Evolutionary conservation across 1,284 basidiomycete species (phyloP), one percentile per base, ranked within the genome.

Genomic region (Stygiomarasmius scandens): DNA sequence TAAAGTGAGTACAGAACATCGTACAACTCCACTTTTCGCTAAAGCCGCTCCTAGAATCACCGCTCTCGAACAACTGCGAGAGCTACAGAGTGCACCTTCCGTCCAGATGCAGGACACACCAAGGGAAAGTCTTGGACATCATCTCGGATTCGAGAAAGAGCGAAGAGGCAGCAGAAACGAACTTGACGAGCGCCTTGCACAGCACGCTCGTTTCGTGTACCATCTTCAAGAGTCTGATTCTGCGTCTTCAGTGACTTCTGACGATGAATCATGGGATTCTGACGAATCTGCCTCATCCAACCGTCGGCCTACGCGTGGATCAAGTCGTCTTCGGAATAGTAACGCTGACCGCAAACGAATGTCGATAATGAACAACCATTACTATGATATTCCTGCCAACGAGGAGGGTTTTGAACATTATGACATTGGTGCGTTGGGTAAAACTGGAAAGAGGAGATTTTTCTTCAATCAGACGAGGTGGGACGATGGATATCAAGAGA

Each of bases 71-170:
- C 90, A 95, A 58, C 75, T 98, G 6, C 82, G 88, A 20, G 83
- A 89, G 60, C 73, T 99, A 24, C 84, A 85, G 1, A 85, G 87
- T 61, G 94, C 93, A 0, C 96, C 96, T 0, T 93, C 93, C 8
- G 93, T 94, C 0, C 90, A 87, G 59, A 85, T 97, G 80, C 93
- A 95, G 49, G 85, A 92, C 51, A 89, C 93, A 1, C 94, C 95
- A 0, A 72, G 82, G 43, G 84, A 90, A 65, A 81, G 79, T 45
- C 60, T 91, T 0, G 86, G 82, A 2, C 75, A 81, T 16, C 88
- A 92, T 61, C 77, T 90, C 11, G 83, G 83, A 0, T 77, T 87
- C 55, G 72, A 81, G 56, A 78, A 80, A 20, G 77, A 75, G 16
- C 74, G 77, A 25, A 74, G 76, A 58, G 80, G 63, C 25, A 66